Conservation (phyloP, 1,139 yeast species). For the Taiozyma sp. region DNA sequence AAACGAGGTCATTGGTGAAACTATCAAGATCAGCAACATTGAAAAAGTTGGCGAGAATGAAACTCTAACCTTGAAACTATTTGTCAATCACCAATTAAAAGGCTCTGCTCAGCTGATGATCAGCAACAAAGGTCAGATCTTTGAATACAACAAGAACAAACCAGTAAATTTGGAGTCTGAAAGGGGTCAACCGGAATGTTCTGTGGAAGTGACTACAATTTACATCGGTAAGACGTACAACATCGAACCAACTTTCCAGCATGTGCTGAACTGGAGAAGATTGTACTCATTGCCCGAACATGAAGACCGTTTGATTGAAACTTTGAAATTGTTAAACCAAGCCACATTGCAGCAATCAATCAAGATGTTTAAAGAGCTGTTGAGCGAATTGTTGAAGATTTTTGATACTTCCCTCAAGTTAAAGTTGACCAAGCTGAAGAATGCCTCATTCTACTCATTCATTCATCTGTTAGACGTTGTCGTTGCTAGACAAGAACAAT, state of each 20-base stretch:
- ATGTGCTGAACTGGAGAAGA: conserved; percentile 52
- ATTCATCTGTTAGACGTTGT: conserved; percentile 58
- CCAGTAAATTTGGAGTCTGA: conserved; percentile 22
- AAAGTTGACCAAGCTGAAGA: conserved; percentile 21
- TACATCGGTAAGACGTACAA: conserved; percentile 72
- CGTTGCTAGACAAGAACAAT: conserved; percentile 65
- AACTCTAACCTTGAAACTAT: conserved; percentile 52
- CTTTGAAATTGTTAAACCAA: conserved; percentile 44
- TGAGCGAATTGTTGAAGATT: conserved; percentile 41
- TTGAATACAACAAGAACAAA: conserved; percentile 31
- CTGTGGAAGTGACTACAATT: conserved; percentile 54
- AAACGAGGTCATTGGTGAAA: conserved; percentile 71
- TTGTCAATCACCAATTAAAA: conserved; percentile 41
- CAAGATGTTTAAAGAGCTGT: conserved; percentile 50
- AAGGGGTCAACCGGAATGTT: conserved; percentile 37
- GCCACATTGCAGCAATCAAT: conserved; percentile 38
- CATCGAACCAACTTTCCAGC: conserved; percentile 53
- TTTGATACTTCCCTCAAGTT: conserved; percentile 23
- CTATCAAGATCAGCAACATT: conserved; percentile 55
- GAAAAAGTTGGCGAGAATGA: conserved; percentile 44
- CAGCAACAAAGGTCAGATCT: conserved; percentile 29
- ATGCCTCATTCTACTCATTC: conserved; percentile 46
- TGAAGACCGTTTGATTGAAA: conserved; percentile 28
- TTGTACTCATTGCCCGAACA: conserved; percentile 27
- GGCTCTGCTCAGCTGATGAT: conserved; percentile 15